Percentiles rank a stretch among this genome's conserved stretches.
phyloP scores from a whole-genome alignment of 306 rosid genomes.

The Fragaria iinumae region DNA sequence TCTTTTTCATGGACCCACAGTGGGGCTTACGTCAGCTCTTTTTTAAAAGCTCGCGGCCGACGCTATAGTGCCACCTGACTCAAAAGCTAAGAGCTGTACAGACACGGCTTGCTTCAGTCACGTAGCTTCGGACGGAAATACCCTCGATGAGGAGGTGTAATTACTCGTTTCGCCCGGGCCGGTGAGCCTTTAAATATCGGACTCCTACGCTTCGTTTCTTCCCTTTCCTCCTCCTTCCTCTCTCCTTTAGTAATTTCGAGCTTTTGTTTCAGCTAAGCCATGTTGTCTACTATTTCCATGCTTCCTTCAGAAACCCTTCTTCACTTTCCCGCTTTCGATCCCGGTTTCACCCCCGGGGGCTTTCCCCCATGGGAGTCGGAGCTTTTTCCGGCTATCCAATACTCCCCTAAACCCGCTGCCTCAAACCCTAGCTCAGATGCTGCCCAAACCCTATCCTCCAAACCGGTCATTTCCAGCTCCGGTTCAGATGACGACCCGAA shows the following conservation, averaged over 20 bases:
- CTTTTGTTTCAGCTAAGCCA: constrained; percentile 30
- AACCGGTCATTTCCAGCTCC: constrained; percentile 5
- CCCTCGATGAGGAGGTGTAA: constrained; percentile 11
- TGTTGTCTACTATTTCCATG: constrained; percentile 55
- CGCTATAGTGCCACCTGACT: constrained; percentile 67
- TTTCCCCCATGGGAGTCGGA: constrained; percentile 49
- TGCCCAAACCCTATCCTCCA: constrained; percentile 5
- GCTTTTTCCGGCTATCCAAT: constrained; percentile 14
- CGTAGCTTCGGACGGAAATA: constrained; percentile 14
- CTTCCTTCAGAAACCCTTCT: constrained; percentile 34
- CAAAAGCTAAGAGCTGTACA: constrained; percentile 52
- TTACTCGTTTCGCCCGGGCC: constrained; percentile 14
- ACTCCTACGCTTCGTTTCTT: constrained; percentile 55
- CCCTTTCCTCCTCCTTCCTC: constrained; percentile 75
- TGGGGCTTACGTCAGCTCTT: constrained; percentile 34
- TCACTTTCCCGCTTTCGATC: constrained; percentile 44
- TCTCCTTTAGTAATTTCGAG: constrained; percentile 22
- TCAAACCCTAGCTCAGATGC: constrained; percentile 45
- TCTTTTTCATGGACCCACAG: constrained; percentile 35
- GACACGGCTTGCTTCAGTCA: background rate
- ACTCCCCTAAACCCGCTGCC: constrained; percentile 28
- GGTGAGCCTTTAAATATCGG: constrained; percentile 39
- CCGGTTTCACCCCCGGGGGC: constrained; percentile 29
- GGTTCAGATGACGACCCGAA: constrained; percentile 42
- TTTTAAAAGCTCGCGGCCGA: constrained; percentile 21